Evolutionary conservation across 768 basidiomycete species (phyloP).

Genomic region (Gymnopilus dilepis): DNA sequence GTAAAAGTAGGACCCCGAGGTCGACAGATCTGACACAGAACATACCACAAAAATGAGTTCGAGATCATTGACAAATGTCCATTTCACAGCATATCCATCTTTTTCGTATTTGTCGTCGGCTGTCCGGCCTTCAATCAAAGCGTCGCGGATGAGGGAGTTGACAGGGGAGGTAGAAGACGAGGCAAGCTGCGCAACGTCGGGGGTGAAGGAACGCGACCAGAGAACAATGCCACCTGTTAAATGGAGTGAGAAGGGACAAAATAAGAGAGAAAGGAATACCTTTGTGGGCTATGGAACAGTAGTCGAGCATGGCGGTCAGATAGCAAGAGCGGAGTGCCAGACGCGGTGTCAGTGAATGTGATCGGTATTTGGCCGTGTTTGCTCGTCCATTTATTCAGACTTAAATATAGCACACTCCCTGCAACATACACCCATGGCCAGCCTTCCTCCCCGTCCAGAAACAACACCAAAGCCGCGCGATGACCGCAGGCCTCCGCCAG

Average conservation of each 20-base stretch:
- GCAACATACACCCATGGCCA: slow-evolving; percentile 34
- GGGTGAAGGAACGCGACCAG: slow-evolving; percentile 95
- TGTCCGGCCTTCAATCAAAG: slow-evolving; percentile 88
- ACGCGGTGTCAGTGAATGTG: slow-evolving; percentile 13
- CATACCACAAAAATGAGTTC: slow-evolving; percentile 96
- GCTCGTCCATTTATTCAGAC: background rate
- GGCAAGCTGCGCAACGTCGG: slow-evolving; percentile 73
- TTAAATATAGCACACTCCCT: background rate
- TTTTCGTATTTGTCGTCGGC: slow-evolving; percentile 88
- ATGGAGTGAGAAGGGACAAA: slow-evolving; percentile 12
- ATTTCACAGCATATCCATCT: slow-evolving; percentile 92
- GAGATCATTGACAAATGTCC: slow-evolving; percentile 94
- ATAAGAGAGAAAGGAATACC: slow-evolving; percentile 45
- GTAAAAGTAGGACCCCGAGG: slow-evolving; percentile 13
- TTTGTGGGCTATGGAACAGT: slow-evolving; percentile 95
- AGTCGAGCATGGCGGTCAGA: slow-evolving; percentile 75
- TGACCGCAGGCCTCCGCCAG: slow-evolving; percentile 21
- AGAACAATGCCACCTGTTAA: slow-evolving; percentile 85
- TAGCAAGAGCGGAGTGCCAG: slow-evolving; percentile 8
- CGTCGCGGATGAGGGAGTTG: slow-evolving; percentile 87
- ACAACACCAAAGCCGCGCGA: slow-evolving; percentile 33
- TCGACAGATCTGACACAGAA: slow-evolving; percentile 10
- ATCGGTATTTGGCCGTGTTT: slow-evolving; percentile 5
- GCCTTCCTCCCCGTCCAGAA: slow-evolving; percentile 47
- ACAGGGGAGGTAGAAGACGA: slow-evolving; percentile 80